phyloP scores from a whole-genome alignment of 257 asterid species.

The Nicotiana otophora region DNA sequence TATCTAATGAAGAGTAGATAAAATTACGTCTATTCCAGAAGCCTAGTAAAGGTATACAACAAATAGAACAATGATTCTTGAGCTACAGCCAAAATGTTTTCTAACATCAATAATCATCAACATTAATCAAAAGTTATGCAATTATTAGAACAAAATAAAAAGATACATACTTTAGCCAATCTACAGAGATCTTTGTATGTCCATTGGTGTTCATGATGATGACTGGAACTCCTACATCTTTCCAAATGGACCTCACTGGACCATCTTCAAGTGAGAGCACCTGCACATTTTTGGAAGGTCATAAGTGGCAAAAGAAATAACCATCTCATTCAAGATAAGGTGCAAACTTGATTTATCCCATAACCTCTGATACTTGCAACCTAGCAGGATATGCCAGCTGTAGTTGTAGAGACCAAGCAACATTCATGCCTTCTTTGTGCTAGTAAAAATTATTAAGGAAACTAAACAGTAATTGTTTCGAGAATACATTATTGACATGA shows the following conservation, averaged over 20 bases:
- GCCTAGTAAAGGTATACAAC: background rate
- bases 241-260: slow-evolving; percentile 62
- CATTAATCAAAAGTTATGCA: background rate
- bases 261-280: slow-evolving; percentile 74
- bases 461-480: background rate
- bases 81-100: background rate
- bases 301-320: background rate
- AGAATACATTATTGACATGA: background rate
- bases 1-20: background rate
- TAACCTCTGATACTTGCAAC: background rate
- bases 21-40: background rate
- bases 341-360: background rate
- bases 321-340: background rate
- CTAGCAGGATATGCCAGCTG: background rate
- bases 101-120: background rate
- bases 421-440: background rate
- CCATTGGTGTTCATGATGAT: slow-evolving; percentile 36
- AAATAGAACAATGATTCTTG: background rate
- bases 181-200: slow-evolving; percentile 45
- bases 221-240: slow-evolving; percentile 41
- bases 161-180: slow-evolving; percentile 83
- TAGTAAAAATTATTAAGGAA: background rate
- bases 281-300: slow-evolving; percentile 29
- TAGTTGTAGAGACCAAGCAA: background rate
- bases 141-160: slow-evolving; percentile 8